These are phyloP conservation scores for Polytrichum formosum DNA, from an alignment of 225 moss, liverwort and hornwort genomes.

Conservation along the genomic window DNA sequence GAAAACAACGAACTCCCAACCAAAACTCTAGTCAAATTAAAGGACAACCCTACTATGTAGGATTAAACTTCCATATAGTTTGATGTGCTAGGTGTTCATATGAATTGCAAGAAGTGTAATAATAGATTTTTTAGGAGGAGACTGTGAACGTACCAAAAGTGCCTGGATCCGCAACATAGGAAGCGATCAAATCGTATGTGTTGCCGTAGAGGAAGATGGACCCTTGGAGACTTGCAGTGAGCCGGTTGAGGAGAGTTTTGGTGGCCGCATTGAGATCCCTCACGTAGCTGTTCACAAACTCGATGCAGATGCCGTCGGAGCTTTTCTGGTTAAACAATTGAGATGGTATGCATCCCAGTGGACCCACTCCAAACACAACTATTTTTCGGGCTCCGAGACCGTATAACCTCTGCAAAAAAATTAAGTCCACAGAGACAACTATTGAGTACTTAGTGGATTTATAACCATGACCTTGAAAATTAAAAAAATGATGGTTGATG, in stretches of 20 bases:
- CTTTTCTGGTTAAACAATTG: conserved; percentile 47
- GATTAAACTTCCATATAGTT: too few relatives aligned
- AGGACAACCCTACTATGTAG: too few relatives aligned
- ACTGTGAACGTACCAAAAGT: conserved; percentile 19
- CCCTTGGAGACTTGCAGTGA: conserved; percentile 27
- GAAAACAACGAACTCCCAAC: too few relatives aligned
- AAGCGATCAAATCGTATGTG: conserved; percentile 18
- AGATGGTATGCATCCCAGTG: conserved; percentile 80
- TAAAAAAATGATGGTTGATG: too few relatives aligned
- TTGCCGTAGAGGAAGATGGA: conserved; percentile 41
- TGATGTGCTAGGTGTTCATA: too few relatives aligned
- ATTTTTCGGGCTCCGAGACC: conserved; percentile 60
- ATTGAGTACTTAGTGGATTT: too few relatives aligned
- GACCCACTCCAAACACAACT: conserved; percentile 40
- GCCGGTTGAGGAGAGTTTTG: conserved; percentile 4
- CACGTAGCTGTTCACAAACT: conserved; percentile 48
- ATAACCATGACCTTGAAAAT: too few relatives aligned
- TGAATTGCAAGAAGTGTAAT: too few relatives aligned
- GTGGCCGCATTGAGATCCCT: conserved; percentile 43
- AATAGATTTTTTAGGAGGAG: too few relatives aligned
- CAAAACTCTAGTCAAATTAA: too few relatives aligned
- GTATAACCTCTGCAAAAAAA: conserved; percentile 45
- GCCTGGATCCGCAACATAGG: conserved; percentile 23
- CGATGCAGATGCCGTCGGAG: conserved; percentile 44
- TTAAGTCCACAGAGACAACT: too few relatives aligned